phyloP scores from a whole-genome alignment of 768 basidiomycete genomes.

The Exidia glandulosa region DNA sequence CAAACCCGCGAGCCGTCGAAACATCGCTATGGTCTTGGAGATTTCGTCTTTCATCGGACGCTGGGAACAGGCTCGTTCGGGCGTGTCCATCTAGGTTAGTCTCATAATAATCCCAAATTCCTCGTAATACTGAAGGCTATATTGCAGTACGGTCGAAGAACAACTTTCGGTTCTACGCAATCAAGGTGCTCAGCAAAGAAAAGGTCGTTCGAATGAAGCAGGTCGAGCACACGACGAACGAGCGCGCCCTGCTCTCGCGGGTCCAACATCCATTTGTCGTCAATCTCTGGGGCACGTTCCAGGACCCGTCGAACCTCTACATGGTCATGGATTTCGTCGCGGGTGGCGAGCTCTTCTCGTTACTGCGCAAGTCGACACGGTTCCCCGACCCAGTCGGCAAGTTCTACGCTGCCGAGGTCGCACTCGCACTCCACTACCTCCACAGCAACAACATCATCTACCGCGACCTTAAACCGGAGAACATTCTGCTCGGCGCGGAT shows the following conservation, averaged over 20 bases:
- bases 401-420: slow-evolving; percentile 94
- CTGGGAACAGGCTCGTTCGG: slow-evolving; percentile 96
- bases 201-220: slow-evolving; percentile 88
- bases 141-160: slow-evolving; percentile 74
- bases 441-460: slow-evolving; percentile 89
- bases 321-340: slow-evolving; percentile 98
- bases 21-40: slow-evolving; percentile 48
- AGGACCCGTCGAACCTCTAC: slow-evolving; percentile 86
- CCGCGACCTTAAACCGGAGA: slow-evolving; percentile 96
- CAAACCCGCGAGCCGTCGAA: neutral
- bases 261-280: slow-evolving; percentile 91
- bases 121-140: neutral
- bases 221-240: slow-evolving; percentile 94
- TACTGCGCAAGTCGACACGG: slow-evolving; percentile 81
- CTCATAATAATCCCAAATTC: neutral
- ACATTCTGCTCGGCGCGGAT: slow-evolving; percentile 82
- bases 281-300: slow-evolving; percentile 93
- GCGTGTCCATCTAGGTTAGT: slow-evolving; percentile 77
- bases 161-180: slow-evolving; percentile 90
- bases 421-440: slow-evolving; percentile 82
- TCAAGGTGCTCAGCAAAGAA: slow-evolving; percentile 91
- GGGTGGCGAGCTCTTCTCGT: slow-evolving; percentile 92
- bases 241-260: slow-evolving; percentile 73
- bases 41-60: slow-evolving; percentile 74
- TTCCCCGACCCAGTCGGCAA: slow-evolving; percentile 97